Conservation (phyloP, 2,329 filamentous ascomycete genomes). For the Penicillium expansum region DNA sequence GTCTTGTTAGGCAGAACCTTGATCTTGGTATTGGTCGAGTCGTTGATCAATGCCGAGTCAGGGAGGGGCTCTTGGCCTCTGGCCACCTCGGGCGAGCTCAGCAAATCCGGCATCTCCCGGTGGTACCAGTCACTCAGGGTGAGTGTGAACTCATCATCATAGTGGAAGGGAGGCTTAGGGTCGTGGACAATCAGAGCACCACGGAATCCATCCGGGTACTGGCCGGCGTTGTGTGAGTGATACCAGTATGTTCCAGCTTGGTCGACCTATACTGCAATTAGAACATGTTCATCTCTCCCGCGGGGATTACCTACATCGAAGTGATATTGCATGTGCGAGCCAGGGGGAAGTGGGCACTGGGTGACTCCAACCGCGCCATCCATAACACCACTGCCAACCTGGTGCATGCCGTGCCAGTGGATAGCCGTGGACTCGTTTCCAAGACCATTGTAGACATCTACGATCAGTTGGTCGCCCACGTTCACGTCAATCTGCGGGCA, state of each 20-base stretch:
- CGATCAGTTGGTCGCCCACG: slow-evolving; percentile 38
- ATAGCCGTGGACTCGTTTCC: slow-evolving; percentile 41
- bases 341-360: slow-evolving; percentile 66
- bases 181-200: slow-evolving; percentile 65
- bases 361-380: slow-evolving; percentile 66
- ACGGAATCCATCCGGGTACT: slow-evolving; percentile 69
- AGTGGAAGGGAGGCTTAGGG: slow-evolving; percentile 58
- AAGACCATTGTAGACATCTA: slow-evolving; percentile 41
- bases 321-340: slow-evolving; percentile 64
- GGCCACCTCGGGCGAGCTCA: slow-evolving; percentile 43
- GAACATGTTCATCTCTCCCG: background rate
- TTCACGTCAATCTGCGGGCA: slow-evolving; percentile 56
- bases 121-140: slow-evolving; percentile 73
- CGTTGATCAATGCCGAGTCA: slow-evolving; percentile 67
- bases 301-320: slow-evolving; percentile 50
- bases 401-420: slow-evolving; percentile 68
- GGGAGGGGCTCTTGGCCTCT: slow-evolving; percentile 64
- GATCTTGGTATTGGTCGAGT: slow-evolving; percentile 61
- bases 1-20: slow-evolving; percentile 65
- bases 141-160: slow-evolving; percentile 62
- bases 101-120: slow-evolving; percentile 51
- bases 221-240: slow-evolving; percentile 65
- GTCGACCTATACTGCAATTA: slow-evolving; percentile 41
- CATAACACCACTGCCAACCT: slow-evolving; percentile 67
- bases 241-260: slow-evolving; percentile 80